These are phyloP conservation scores for Kurtzmaniella fragi DNA, from an alignment of 805 yeast species.

Conservation along the genomic window DNA sequence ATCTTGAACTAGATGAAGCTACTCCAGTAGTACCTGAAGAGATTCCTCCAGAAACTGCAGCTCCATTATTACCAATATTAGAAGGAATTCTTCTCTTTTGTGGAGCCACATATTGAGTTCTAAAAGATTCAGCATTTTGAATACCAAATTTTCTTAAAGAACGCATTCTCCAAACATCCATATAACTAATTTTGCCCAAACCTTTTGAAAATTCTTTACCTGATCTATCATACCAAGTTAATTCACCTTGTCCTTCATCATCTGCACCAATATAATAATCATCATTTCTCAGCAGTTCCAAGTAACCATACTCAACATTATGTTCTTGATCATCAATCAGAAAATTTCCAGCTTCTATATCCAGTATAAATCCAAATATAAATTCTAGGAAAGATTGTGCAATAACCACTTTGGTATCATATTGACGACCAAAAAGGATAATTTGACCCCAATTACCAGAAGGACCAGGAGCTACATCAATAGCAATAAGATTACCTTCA, in stretches of 20 bases:
- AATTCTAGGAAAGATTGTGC: slow-evolving; percentile 37
- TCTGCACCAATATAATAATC: slow-evolving; percentile 41
- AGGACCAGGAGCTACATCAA: slow-evolving; percentile 38
- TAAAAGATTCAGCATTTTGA: slow-evolving; percentile 25
- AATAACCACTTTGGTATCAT: slow-evolving; percentile 38
- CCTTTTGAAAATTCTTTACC: slow-evolving; percentile 31
- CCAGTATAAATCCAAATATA: slow-evolving; percentile 30
- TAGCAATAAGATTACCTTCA: slow-evolving; percentile 40
- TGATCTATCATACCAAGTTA: slow-evolving; percentile 31
- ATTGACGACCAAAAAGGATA: slow-evolving; percentile 41
- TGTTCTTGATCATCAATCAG: slow-evolving; percentile 32
- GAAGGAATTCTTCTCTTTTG: slow-evolving; percentile 13
- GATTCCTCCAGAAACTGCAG: slow-evolving; percentile 6
- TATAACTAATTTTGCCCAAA: slow-evolving; percentile 26
- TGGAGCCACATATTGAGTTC: slow-evolving; percentile 33
- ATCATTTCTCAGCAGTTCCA: slow-evolving; percentile 33
- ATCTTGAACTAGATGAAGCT: slow-evolving; percentile 6
- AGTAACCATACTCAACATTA: slow-evolving; percentile 29
- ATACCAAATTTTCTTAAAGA: slow-evolving; percentile 38
- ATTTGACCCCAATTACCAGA: slow-evolving; percentile 38
- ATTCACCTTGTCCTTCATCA: slow-evolving; percentile 42
- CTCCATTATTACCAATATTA: slow-evolving; percentile 4
- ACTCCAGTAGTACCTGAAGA: slow-evolving; percentile 5
- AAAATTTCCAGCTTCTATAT: slow-evolving; percentile 39
- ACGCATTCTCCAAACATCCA: slow-evolving; percentile 38